Evolutionary conservation across 73 alveolate species (phyloP).

Genomic region (Paramecium sonneborni): DNA sequence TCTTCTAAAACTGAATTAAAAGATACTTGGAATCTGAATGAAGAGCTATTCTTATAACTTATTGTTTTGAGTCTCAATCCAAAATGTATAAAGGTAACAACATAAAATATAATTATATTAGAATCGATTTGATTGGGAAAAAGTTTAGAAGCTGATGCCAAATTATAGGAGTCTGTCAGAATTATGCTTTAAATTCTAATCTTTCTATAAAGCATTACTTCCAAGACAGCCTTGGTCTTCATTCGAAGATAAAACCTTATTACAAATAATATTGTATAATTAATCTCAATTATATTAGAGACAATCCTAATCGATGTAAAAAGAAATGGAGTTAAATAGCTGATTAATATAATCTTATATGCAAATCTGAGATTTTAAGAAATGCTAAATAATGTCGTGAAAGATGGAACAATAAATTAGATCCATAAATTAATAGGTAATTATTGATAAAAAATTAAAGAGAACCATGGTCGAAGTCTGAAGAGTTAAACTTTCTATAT

Average conservation of each 20-base stretch:
- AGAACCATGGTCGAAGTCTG: constrained; percentile 1
- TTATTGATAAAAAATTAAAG: neutral
- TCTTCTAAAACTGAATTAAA: neutral
- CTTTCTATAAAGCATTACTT: neutral
- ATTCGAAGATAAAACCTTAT: neutral
- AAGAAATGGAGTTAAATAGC: constrained; percentile 34
- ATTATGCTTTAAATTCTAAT: constrained; percentile 39
- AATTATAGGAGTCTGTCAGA: neutral
- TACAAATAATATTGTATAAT: neutral
- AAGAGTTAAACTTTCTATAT: constrained; percentile 37
- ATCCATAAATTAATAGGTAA: constrained; percentile 40
- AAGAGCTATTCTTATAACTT: constrained; percentile 6
- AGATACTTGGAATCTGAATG: neutral
- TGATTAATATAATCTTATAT: neutral
- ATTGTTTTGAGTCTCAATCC: constrained; percentile 37
- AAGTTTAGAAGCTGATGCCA: neutral
- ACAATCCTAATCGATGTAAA: neutral
- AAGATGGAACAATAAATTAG: constrained; percentile 51
- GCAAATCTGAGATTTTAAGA: neutral
- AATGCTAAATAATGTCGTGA: constrained; percentile 46
- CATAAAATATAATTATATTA: neutral
- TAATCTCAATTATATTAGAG: neutral
- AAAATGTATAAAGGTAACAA: neutral
- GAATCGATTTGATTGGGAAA: constrained; percentile 34
- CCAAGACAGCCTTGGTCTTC: constrained; percentile 40